Evolutionary conservation across 768 basidiomycete genomes (phyloP).

Genomic region (Grammothele lineata): DNA sequence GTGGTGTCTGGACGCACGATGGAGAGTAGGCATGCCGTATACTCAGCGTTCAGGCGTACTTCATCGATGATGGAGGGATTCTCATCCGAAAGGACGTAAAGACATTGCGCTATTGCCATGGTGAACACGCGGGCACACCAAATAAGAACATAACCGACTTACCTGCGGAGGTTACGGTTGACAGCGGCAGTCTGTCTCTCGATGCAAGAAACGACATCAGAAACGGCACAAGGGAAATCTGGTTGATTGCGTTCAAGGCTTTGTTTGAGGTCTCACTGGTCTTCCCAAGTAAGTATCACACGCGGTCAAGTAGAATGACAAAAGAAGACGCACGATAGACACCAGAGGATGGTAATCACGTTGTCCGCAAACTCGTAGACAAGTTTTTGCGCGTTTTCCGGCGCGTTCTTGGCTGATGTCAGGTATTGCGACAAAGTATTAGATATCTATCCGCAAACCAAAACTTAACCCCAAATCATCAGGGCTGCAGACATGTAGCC

Average conservation of each 20-base stretch:
- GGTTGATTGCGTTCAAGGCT: conserved; percentile 82
- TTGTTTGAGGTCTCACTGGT: conserved; percentile 89
- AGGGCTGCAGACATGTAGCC: background rate
- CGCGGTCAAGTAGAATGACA: background rate
- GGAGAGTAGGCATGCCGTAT: conserved; percentile 61
- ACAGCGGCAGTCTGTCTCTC: conserved; percentile 60
- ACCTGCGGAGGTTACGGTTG: conserved; percentile 82
- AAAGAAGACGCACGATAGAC: conserved; percentile 72
- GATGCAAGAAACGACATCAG: conserved; percentile 85
- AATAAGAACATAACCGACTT: conserved; percentile 13
- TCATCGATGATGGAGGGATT: conserved; percentile 72
- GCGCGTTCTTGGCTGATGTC: conserved; percentile 51
- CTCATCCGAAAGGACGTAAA: conserved; percentile 92
- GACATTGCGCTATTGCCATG: conserved; percentile 66
- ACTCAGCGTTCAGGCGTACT: conserved; percentile 54
- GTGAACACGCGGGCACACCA: conserved; percentile 5
- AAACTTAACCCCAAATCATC: too few relatives aligned
- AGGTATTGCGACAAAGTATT: conserved; percentile 64
- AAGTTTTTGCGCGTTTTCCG: conserved; percentile 68
- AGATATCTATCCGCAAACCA: conserved; percentile 58
- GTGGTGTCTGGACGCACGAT: conserved; percentile 42
- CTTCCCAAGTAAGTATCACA: conserved; percentile 18
- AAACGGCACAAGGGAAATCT: conserved; percentile 73
- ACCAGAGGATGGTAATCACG: conserved; percentile 90
- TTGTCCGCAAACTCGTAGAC: conserved; percentile 90